These are phyloP conservation scores for Pythium utonaiense DNA, from an alignment of 352 stramenopile genomes.

Conservation along the genomic window DNA sequence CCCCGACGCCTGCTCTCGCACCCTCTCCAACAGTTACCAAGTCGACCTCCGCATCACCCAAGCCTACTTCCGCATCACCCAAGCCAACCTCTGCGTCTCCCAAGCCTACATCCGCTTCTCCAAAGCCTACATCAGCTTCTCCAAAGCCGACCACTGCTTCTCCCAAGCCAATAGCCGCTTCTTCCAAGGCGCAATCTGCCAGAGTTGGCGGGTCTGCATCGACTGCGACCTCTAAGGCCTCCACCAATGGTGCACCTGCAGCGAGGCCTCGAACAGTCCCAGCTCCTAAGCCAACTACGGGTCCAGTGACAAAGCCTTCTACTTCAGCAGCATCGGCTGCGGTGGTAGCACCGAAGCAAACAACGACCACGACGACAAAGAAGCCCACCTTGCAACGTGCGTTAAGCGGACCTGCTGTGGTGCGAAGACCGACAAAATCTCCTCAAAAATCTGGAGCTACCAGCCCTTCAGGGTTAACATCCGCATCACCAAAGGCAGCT, in stretches of 20 bases:
- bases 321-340: neutral
- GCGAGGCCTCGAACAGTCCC: neutral
- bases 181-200: no score
- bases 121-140: no score
- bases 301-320: neutral
- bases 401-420: slow-evolving; percentile 16
- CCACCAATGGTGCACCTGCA: neutral
- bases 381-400: slow-evolving; percentile 10
- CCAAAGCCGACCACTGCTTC: no score
- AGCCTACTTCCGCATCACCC: neutral
- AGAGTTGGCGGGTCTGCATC: neutral
- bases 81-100: no score
- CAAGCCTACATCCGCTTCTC: no score
- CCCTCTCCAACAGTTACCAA: neutral
- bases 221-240: neutral
- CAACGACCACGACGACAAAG: neutral
- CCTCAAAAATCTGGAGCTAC: slow-evolving; percentile 23
- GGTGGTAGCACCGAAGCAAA: slow-evolving; percentile 1
- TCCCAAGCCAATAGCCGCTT: no score
- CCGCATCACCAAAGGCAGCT: neutral
- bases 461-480: neutral
- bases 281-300: neutral
- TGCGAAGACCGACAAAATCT: slow-evolving; percentile 17
- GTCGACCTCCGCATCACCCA: no score
- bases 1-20: neutral